Evolutionary conservation across 2,329 filamentous ascomycete species (phyloP).

Genomic region (Fusarium sterilihyphosum): DNA sequence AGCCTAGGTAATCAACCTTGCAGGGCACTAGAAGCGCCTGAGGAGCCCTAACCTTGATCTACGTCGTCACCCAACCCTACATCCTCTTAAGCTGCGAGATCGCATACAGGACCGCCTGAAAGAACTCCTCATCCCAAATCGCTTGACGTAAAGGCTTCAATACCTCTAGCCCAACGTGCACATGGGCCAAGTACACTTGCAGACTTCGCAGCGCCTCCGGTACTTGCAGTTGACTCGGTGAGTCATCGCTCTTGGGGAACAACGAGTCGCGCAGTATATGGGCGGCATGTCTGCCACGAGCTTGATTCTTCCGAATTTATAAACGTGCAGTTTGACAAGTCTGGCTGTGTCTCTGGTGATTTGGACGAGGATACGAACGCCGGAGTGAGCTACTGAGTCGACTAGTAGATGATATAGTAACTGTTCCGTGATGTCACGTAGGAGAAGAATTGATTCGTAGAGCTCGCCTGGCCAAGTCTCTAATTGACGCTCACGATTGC

Average conservation of each 20-base stretch:
- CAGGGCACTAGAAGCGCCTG: background rate
- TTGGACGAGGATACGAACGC: accelerated
- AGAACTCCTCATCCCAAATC: background rate
- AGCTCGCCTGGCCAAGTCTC: background rate
- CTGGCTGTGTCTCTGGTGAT: background rate
- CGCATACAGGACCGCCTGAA: background rate
- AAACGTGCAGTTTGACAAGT: background rate
- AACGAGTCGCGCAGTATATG: background rate
- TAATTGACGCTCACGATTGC: background rate
- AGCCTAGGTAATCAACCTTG: background rate
- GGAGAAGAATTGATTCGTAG: background rate
- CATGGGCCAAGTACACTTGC: background rate
- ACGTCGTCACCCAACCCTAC: background rate
- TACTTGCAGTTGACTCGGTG: background rate
- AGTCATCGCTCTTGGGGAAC: accelerated
- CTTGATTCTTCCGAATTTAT: background rate
- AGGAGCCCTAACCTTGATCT: background rate
- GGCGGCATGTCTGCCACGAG: accelerated
- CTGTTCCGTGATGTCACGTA: background rate
- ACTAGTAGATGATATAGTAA: background rate
- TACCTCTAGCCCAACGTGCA: accelerated
- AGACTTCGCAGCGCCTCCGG: background rate
- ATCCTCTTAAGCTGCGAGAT: background rate
- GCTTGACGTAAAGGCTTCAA: background rate
- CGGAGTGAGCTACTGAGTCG: background rate